Base-by-base conservation (phyloP, 2,329 filamentous ascomycete species). In the Domatiomyces globalis region DNA sequence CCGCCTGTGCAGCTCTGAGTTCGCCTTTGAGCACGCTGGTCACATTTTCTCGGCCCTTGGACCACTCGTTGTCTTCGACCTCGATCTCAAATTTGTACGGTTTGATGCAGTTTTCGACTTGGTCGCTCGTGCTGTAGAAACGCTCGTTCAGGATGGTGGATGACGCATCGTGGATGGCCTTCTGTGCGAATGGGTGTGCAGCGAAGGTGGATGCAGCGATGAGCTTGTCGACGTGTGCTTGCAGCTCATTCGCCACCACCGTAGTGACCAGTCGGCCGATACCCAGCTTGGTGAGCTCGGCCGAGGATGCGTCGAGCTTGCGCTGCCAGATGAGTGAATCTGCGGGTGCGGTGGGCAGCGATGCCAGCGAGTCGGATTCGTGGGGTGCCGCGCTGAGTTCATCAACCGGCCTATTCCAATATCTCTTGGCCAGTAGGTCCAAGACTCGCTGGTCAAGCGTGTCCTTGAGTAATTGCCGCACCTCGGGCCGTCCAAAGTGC, bases 31-130 rank as follows among this genome's bases (percentile, higher is more conserved):
- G 71, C 1, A 92, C 81, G 7, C 74, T 76, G 42, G 80, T 77
- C 1, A 90, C 83, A 60, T 94, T 92, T 45, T 95, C 88, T 49
- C 90, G 77, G 0, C 88, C 89, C 54, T 85, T 80, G 2, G 75
- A 67, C 92, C 92, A 98, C 66, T 98, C 94, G 6, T 81, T 75
- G 42, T 89, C 85, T 63, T 95, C 87, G 45, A 98, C 82, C 61
- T 98, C 92, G 53, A 98, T 94, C 56, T 95, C 88, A 60, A 90
- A 96, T 66, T 98, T 98, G 73, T 90, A 98, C 0, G 94, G 92
- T 68, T 98, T 98, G 69, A 98, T 94, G 65, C 90, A 98, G 65
- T 96, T 96, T 67, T 98, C 92, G 1, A 98, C 86, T 69, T 96
- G 92, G 63, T 98, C 94, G 56, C 86, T 92, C 1, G 94, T 98